phyloP scores from a whole-genome alignment of 139 green algal species.

The Klebsormidium nitens region DNA sequence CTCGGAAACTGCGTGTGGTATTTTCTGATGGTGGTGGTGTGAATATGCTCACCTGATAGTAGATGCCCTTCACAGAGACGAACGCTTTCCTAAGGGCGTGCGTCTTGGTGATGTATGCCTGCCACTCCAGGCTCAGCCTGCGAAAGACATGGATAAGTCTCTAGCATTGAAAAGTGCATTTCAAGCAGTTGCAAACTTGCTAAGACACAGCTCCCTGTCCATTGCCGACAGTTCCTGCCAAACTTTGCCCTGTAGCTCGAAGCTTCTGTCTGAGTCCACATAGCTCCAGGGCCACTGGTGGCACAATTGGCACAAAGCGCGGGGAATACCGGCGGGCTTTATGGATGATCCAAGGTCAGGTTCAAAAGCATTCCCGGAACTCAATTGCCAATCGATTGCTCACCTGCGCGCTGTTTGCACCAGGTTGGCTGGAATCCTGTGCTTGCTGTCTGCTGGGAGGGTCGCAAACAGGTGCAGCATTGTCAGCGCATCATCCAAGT shows the following conservation, averaged over 20 bases:
- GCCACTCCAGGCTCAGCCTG: conserved; percentile 85
- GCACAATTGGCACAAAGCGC: too few relatives aligned
- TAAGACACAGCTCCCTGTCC: too few relatives aligned
- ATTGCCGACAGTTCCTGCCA: too few relatives aligned
- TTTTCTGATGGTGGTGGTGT: neutral
- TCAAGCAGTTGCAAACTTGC: too few relatives aligned
- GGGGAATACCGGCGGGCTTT: conserved; percentile 13
- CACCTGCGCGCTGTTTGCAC: conserved; percentile 33
- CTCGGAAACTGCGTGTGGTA: too few relatives aligned
- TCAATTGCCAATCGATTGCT: conserved; percentile 12
- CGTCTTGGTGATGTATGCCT: conserved; percentile 81
- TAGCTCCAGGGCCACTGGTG: too few relatives aligned
- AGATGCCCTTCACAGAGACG: conserved; percentile 95
- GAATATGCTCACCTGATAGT: conserved; percentile 66
- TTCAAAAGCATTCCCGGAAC: too few relatives aligned
- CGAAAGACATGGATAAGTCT: too few relatives aligned
- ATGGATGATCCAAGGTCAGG: too few relatives aligned
- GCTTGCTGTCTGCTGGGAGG: conserved; percentile 64
- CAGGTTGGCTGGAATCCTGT: conserved; percentile 52
- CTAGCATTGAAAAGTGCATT: too few relatives aligned
- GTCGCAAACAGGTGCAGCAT: conserved; percentile 94
- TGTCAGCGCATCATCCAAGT: conserved; percentile 94
- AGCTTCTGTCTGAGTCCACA: too few relatives aligned
- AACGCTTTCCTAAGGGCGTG: conserved; percentile 85
- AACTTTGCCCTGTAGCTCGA: too few relatives aligned